Evolutionary conservation across 1,284 basidiomycete genomes (phyloP).

Genomic region (Sporisorium iseilematis-ciliati): DNA sequence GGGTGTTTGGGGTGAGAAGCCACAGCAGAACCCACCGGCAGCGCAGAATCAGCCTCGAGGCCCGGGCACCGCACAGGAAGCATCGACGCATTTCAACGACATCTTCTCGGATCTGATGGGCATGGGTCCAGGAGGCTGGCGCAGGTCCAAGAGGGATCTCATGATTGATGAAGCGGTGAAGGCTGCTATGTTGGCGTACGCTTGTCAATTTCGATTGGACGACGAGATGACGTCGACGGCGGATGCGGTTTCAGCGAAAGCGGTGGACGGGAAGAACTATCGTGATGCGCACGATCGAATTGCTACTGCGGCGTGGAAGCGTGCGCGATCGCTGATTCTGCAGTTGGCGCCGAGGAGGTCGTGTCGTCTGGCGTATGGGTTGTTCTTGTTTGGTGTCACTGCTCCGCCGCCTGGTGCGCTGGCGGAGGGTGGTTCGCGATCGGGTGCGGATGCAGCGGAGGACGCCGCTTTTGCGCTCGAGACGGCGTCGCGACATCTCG

Average conservation of each 20-base stretch:
- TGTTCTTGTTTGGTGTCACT: constrained; percentile 50
- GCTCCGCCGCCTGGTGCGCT: constrained; percentile 48
- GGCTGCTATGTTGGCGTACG: constrained; percentile 54
- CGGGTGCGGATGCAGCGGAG: constrained; percentile 46
- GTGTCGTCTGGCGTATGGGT: constrained; percentile 43
- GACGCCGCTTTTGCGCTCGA: constrained; percentile 52
- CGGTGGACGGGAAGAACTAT: constrained; percentile 37
- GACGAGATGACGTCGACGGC: constrained; percentile 43
- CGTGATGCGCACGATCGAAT: constrained; percentile 51
- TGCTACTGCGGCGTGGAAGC: constrained; percentile 53
- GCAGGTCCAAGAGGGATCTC: constrained; percentile 40
- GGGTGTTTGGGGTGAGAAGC: constrained; percentile 51
- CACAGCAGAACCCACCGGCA: constrained; percentile 13
- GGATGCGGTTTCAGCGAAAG: constrained; percentile 33
- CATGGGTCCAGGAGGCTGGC: constrained; percentile 47
- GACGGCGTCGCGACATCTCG: constrained; percentile 48
- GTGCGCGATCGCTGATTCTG: constrained; percentile 42
- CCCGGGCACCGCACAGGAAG: constrained; percentile 26
- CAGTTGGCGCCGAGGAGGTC: constrained; percentile 46
- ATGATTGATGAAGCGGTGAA: constrained; percentile 56
- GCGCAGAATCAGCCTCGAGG: constrained; percentile 3
- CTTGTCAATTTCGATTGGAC: constrained; percentile 50
- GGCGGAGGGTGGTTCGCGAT: constrained; percentile 36
- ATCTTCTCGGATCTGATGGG: constrained; percentile 35
- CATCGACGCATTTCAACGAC: constrained; percentile 33